Conservation (phyloP, 1,284 basidiomycete species). For the Rhodotorula sp. region DNA sequence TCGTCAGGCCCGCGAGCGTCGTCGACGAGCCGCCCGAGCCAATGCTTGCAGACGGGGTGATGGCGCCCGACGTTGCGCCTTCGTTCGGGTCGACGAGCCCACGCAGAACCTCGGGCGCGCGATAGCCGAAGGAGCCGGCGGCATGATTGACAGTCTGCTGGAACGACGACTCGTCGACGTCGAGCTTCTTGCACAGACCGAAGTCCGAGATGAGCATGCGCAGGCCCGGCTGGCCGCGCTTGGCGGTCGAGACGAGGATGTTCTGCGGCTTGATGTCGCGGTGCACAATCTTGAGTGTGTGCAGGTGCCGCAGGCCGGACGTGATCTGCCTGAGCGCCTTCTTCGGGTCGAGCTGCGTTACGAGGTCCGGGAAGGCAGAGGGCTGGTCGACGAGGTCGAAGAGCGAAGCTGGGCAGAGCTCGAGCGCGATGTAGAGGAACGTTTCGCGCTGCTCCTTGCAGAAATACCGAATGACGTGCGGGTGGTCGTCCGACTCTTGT, state of each 20-base stretch:
- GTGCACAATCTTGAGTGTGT: slow-evolving; percentile 93
- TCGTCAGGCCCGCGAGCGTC: slow-evolving; percentile 13
- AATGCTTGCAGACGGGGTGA: slow-evolving; percentile 18
- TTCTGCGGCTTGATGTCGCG: slow-evolving; percentile 99
- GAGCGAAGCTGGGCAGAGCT: slow-evolving; percentile 91
- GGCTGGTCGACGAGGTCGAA: slow-evolving; percentile 89
- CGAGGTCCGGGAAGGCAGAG: slow-evolving; percentile 60
- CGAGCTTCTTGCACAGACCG: slow-evolving; percentile 87
- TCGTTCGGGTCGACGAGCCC: slow-evolving; percentile 89
- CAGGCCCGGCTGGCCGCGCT: slow-evolving; percentile 54
- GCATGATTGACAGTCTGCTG: slow-evolving; percentile 67
- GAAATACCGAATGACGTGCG: slow-evolving; percentile 95
- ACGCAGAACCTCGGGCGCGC: slow-evolving; percentile 86
- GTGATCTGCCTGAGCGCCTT: slow-evolving; percentile 84
- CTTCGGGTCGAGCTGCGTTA: slow-evolving; percentile 76
- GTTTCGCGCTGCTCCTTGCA: slow-evolving; percentile 91
- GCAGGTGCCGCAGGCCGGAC: slow-evolving; percentile 82
- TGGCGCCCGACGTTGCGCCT: slow-evolving; percentile 14
- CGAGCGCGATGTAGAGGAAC: slow-evolving; percentile 96
- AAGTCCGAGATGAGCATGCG: slow-evolving; percentile 95
- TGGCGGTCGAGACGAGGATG: slow-evolving; percentile 80
- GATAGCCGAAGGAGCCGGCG: slow-evolving; percentile 90
- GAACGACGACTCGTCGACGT: slow-evolving; percentile 90
- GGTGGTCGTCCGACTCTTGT: slow-evolving; percentile 95
- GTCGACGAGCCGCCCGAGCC: slow-evolving; percentile 30